Percentiles rank a stretch among this genome's conserved stretches.
phyloP scores from a whole-genome alignment of 129 eudicot genomes.

The Erigeron canadensis region DNA sequence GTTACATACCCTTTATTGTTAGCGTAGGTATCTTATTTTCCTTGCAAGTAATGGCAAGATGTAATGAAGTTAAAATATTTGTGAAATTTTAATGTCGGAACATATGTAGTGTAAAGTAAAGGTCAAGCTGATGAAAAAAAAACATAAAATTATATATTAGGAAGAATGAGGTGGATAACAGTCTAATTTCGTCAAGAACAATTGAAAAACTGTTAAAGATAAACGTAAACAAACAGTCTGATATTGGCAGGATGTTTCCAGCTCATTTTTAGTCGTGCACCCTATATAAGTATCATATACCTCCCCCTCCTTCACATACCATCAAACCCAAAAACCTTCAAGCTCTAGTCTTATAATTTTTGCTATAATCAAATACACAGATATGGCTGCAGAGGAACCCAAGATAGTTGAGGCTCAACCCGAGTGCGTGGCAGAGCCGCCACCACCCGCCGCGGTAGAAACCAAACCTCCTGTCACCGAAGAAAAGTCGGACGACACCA shows the following conservation, averaged over 20 bases:
- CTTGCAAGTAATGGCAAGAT: no score
- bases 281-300: constrained; percentile 24
- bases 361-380: background rate
- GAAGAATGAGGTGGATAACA: constrained; percentile 1
- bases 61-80: no score
- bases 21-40: no score
- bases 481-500: constrained; percentile 50
- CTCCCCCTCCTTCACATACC: constrained; percentile 4
- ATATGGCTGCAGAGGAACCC: constrained; percentile 65
- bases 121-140: no score
- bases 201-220: background rate
- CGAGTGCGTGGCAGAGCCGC: constrained; percentile 36
- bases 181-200: background rate
- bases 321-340: constrained; percentile 3
- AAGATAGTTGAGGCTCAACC: constrained; percentile 53
- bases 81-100: no score
- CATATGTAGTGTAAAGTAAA: no score
- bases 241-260: constrained; percentile 29
- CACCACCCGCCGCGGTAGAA: constrained; percentile 44
- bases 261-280: constrained; percentile 19
- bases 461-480: constrained; percentile 43
- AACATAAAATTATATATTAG: background rate
- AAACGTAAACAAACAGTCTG: constrained; percentile 31
- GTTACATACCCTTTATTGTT: no score
- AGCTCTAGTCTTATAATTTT: no score